Conservation (phyloP, 306 rosid genomes). For the Notholithocarpus densiflorus region DNA sequence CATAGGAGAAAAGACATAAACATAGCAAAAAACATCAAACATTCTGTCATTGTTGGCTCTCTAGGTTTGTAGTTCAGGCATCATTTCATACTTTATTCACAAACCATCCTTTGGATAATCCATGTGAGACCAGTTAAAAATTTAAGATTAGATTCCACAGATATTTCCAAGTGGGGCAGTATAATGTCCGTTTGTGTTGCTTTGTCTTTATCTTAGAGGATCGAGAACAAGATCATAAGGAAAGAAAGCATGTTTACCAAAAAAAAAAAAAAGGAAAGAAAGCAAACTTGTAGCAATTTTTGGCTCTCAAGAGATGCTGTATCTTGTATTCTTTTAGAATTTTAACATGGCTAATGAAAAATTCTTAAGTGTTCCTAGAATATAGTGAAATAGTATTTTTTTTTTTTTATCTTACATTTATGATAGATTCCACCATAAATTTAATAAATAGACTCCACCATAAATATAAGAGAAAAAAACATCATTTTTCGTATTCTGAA, state of each 20-base stretch:
- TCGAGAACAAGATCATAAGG: too few species aligned
- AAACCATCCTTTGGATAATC: conserved; percentile 10
- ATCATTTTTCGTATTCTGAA: rapidly evolving
- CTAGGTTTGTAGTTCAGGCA: conserved; percentile 11
- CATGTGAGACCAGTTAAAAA: background rate
- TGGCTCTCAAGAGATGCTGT: too few species aligned
- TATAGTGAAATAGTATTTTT: too few species aligned
- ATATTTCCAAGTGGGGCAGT: conserved; percentile 8
- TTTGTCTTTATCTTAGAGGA: too few species aligned
- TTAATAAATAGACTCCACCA: rapidly evolving
- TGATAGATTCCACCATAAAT: rapidly evolving
- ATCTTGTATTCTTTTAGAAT: too few species aligned
- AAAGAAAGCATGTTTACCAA: too few species aligned
- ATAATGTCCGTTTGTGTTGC: background rate
- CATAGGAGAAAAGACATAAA: conserved; percentile 22
- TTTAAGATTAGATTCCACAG: conserved; percentile 11
- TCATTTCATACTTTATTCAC: conserved; percentile 12
- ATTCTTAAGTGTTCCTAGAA: rapidly evolving
- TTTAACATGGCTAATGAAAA: too few species aligned
- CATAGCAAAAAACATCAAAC: conserved; percentile 22
- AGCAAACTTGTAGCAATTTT: too few species aligned
- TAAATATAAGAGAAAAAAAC: rapidly evolving
- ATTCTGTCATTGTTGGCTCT: conserved; percentile 16
- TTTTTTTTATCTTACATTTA: too few species aligned
- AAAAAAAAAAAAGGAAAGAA: too few species aligned